A percentile compares a stretch with the other conserved stretches of the same genome.
Evolutionary conservation across 306 rosid species (phyloP).

Genomic region (Arachis stenosperma): DNA sequence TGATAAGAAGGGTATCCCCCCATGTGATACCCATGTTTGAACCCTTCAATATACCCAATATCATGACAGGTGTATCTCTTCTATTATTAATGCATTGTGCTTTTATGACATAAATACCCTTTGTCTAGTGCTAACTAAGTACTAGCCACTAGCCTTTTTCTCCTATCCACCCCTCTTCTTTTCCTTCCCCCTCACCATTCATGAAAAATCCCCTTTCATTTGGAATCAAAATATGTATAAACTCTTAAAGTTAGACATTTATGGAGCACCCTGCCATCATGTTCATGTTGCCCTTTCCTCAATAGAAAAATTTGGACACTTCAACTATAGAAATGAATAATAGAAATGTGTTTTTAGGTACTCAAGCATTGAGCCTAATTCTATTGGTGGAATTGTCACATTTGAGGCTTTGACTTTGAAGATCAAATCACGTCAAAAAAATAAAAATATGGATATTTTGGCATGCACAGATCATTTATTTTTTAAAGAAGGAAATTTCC

Average conservation of each 20-base stretch:
- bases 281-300: not conserved
- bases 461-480: too few relatives aligned
- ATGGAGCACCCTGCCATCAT: slow-evolving; percentile 18
- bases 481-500: not conserved
- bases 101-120: slow-evolving; percentile 17
- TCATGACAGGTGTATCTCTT: slow-evolving; percentile 40
- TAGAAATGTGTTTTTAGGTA: not conserved
- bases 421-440: slow-evolving; percentile 9
- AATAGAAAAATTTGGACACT: not conserved
- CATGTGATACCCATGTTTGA: slow-evolving; percentile 48
- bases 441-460: not conserved
- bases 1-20: slow-evolving; percentile 34
- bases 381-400: not conserved
- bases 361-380: not conserved
- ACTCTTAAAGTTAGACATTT: not conserved
- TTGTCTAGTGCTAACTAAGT: not conserved
- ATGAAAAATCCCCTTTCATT: slow-evolving; percentile 6
- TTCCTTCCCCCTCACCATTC: slow-evolving; percentile 14
- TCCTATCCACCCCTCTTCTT: not conserved
- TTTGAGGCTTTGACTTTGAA: not conserved
- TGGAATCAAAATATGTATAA: not conserved
- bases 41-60: slow-evolving; percentile 14
- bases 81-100: slow-evolving; percentile 33
- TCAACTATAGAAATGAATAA: not conserved
- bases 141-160: not conserved